phyloP scores from a whole-genome alignment of 306 rosid species.

The Vicia villosa region DNA sequence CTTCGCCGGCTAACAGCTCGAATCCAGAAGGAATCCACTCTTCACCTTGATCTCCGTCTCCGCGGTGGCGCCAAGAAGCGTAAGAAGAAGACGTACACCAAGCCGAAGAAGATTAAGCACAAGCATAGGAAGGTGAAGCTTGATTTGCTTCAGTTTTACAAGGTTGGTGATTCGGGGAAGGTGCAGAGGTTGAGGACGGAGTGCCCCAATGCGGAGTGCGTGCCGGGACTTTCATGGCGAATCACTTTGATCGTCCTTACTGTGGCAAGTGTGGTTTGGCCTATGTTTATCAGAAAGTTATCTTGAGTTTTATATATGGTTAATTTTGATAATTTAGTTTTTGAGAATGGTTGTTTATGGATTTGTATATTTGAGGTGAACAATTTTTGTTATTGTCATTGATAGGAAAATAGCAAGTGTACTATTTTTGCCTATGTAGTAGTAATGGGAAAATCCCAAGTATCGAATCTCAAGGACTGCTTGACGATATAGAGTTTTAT shows the following conservation, averaged over 20 bases:
- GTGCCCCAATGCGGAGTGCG: constrained; percentile 89
- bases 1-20: constrained; percentile 92
- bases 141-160: constrained; percentile 73
- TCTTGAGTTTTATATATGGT: constrained; percentile 27
- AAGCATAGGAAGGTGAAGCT: constrained; percentile 93
- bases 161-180: constrained; percentile 89
- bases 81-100: constrained; percentile 97
- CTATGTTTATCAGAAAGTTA: constrained; percentile 84
- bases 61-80: constrained; percentile 96
- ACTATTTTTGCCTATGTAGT: no score
- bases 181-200: constrained; percentile 89
- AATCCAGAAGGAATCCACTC: constrained; percentile 93
- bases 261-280: constrained; percentile 93
- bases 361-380: not conserved
- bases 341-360: not conserved
- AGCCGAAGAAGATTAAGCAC: constrained; percentile 97
- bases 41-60: constrained; percentile 88
- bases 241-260: constrained; percentile 87
- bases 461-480: no score
- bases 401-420: no score
- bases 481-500: no score
- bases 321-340: not conserved
- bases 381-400: not conserved
- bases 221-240: constrained; percentile 94
- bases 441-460: no score